phyloP scores from a whole-genome alignment of 2,329 filamentous ascomycete genomes.

The Apiospora pterosperma region DNA sequence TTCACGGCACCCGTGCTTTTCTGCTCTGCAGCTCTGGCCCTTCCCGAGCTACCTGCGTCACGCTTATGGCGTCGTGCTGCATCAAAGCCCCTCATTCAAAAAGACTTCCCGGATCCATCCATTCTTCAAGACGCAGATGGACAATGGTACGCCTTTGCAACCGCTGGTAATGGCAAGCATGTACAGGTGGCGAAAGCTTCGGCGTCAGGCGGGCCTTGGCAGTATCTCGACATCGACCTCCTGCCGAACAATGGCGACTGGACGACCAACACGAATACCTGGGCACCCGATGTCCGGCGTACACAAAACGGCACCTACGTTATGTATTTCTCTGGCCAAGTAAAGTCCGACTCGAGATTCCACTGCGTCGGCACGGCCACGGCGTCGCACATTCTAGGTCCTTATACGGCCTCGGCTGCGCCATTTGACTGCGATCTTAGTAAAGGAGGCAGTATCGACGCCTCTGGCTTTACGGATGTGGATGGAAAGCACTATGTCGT shows the following conservation, averaged over 20 bases:
- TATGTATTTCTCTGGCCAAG: slow-evolving; percentile 56
- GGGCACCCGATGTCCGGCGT: slow-evolving; percentile 58
- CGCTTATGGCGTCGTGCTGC: background rate
- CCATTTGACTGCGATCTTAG: slow-evolving; percentile 51
- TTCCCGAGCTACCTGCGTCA: background rate
- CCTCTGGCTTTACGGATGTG: slow-evolving; percentile 54
- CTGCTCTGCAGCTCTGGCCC: background rate
- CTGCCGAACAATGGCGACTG: slow-evolving; percentile 51
- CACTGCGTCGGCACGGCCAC: slow-evolving; percentile 60
- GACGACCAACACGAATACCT: slow-evolving; percentile 51
- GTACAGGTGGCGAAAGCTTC: slow-evolving; percentile 51
- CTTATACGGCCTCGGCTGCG: slow-evolving; percentile 43
- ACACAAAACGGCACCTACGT: slow-evolving; percentile 50
- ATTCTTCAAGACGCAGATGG: slow-evolving; percentile 45
- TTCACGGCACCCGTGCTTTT: background rate
- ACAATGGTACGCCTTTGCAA: slow-evolving; percentile 57
- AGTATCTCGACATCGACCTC: slow-evolving; percentile 48
- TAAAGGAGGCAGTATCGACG: slow-evolving; percentile 60
- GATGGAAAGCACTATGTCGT: slow-evolving; percentile 54
- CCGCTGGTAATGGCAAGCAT: slow-evolving; percentile 44
- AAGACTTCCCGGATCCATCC: slow-evolving; percentile 53
- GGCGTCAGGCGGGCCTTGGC: slow-evolving; percentile 44
- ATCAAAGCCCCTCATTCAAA: slow-evolving; percentile 21
- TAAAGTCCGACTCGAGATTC: slow-evolving; percentile 30
- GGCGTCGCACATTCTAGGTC: slow-evolving; percentile 43